Conservation (phyloP, 2,329 filamentous ascomycete species). For the Knoxdaviesia capensis region DNA sequence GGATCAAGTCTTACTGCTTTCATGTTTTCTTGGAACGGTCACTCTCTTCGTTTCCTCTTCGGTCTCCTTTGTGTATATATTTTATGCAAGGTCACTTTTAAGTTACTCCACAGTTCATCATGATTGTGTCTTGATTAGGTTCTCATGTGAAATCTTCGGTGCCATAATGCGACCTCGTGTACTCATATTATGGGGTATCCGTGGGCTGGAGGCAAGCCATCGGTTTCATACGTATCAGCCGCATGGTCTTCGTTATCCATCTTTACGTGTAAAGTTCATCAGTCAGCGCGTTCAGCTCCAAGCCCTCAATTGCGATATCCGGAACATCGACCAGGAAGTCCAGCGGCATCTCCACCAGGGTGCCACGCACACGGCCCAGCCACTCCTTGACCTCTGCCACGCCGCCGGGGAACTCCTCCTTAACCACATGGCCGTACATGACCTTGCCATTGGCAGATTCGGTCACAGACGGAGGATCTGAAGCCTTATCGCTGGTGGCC, state of each 20-base stretch:
- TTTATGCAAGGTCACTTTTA: too few relatives aligned
- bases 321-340: slow-evolving; percentile 64
- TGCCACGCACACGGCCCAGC: slow-evolving; percentile 45
- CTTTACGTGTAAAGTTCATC: slow-evolving; percentile 48
- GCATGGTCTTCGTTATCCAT: background rate
- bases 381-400: slow-evolving; percentile 53
- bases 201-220: too few relatives aligned
- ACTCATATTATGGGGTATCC: too few relatives aligned
- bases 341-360: slow-evolving; percentile 75
- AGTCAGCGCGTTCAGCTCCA: slow-evolving; percentile 52
- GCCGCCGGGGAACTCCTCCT: slow-evolving; percentile 56
- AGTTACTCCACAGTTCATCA: too few relatives aligned
- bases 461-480: slow-evolving; percentile 14
- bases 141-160: too few relatives aligned
- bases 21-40: too few relatives aligned
- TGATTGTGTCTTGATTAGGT: too few relatives aligned
- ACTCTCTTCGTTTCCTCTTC: too few relatives aligned
- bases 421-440: slow-evolving; percentile 73
- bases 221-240: too few relatives aligned
- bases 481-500: slow-evolving; percentile 19
- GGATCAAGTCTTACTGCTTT: too few relatives aligned
- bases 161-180: too few relatives aligned
- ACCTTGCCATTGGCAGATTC: slow-evolving; percentile 31
- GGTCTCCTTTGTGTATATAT: too few relatives aligned
- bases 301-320: slow-evolving; percentile 68